Conservation (phyloP, 805 yeast species). For the Wickerhamomyces subpelliculosus region DNA sequence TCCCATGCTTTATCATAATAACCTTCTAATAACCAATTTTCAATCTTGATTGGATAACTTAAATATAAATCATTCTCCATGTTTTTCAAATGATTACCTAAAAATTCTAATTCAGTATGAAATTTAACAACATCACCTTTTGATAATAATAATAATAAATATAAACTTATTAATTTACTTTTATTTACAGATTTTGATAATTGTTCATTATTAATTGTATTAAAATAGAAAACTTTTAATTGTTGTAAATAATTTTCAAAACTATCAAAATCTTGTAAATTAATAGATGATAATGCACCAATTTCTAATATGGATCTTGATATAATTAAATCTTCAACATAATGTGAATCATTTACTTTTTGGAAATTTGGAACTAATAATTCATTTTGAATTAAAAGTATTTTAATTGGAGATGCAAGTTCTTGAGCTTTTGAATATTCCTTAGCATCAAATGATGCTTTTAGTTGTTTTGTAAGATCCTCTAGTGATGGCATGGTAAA, state of each 20-base stretch:
- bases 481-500: conserved; percentile 44
- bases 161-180: conserved; percentile 68
- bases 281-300: conserved; percentile 77
- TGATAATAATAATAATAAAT: conserved; percentile 68
- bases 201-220: conserved; percentile 23
- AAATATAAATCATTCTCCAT: conserved; percentile 63
- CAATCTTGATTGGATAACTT: conserved; percentile 81
- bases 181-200: conserved; percentile 48
- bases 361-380: conserved; percentile 60
- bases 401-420: conserved; percentile 64
- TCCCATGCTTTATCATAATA: conserved; percentile 89
- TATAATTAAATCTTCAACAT: conserved; percentile 61
- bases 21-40: conserved; percentile 94
- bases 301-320: conserved; percentile 81
- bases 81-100: conserved; percentile 40
- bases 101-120: conserved; percentile 80
- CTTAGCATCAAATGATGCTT: conserved; percentile 52
- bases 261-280: conserved; percentile 49
- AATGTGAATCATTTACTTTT: conserved; percentile 30
- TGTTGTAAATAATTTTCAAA: conserved; percentile 70
- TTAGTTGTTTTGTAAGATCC: conserved; percentile 61
- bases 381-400: conserved; percentile 71
- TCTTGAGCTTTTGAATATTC: conserved; percentile 56
- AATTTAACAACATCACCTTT: conserved; percentile 82
- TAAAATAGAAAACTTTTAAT: conserved; percentile 69